Percentiles rank a stretch among this genome's conserved stretches.
phyloP scores from a whole-genome alignment of 768 basidiomycete species.

The Auriscalpium orientale region DNA sequence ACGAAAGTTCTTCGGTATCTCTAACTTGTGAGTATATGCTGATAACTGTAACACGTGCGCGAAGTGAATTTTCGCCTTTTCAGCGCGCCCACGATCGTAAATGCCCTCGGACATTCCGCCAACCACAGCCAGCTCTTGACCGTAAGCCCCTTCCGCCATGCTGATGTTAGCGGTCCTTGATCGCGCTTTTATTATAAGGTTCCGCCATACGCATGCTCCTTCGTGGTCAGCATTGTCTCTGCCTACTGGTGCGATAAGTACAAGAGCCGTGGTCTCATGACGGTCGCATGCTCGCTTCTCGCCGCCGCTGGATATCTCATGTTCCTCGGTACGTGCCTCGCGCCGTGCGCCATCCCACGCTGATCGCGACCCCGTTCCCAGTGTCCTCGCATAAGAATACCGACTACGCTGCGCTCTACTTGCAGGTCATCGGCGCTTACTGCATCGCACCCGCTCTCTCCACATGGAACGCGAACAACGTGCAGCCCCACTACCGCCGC shows the following conservation, averaged over 20 bases:
- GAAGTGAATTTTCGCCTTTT: not conserved
- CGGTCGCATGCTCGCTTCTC: slow-evolving; percentile 4
- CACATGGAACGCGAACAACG: slow-evolving; percentile 25
- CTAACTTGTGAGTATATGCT: slow-evolving; percentile 17
- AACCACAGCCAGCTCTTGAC: slow-evolving; percentile 24
- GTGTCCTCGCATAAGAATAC: slow-evolving; percentile 12
- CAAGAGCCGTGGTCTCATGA: slow-evolving; percentile 12
- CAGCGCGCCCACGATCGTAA: slow-evolving; percentile 22
- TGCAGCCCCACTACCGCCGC: slow-evolving; percentile 25
- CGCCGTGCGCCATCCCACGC: not conserved
- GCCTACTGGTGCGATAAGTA: slow-evolving; percentile 14
- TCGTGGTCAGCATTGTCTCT: slow-evolving; percentile 13
- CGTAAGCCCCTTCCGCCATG: not conserved
- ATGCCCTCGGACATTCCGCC: slow-evolving; percentile 21
- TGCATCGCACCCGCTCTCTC: slow-evolving; percentile 18
- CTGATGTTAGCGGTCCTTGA: not conserved
- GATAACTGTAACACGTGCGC: not conserved
- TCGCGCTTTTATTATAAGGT: slow-evolving; percentile 14
- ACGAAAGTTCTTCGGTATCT: slow-evolving; percentile 17
- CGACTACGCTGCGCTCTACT: slow-evolving; percentile 22
- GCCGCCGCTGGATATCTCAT: slow-evolving; percentile 9
- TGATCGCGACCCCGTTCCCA: not conserved
- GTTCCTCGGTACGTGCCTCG: slow-evolving; percentile 9
- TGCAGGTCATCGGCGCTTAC: slow-evolving; percentile 25
- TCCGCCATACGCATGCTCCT: slow-evolving; percentile 25